Evolutionary conservation across 352 stramenopile species (phyloP), one percentile per base, ranked within the genome.

Genomic region (Phytopythium aichiense): DNA sequence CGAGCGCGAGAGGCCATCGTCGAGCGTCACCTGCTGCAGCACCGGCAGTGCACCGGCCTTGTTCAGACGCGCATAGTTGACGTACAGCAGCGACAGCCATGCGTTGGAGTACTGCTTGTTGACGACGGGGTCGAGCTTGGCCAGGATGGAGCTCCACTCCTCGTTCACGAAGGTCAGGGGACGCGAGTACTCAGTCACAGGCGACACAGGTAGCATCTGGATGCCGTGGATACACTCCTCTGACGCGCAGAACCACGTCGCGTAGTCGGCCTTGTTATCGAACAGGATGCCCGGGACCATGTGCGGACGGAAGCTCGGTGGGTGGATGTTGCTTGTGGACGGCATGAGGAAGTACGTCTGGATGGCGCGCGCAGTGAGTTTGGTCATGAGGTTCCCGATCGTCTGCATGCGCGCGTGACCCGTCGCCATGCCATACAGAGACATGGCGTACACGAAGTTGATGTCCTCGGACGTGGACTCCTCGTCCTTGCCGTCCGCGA

Each of bases 231-330:
- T 91, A 66, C 80, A 88, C 60, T 87, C 79, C 60, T 72, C 66
- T 11, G 87, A 77, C 6, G 63, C 66, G 38, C 71, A 87, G 71
- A 91, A 91, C 83, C 83, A 91, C 61, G 79, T 92, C 20, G 83
- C 71, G 60, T 92, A 92, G 70, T 92, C 81, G 15, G 77, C 72
- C 61, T 92, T 92, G 68, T 92, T 92, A 64, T 91, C 81, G 42
- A 92, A 92, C 42, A 88, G 71, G 52, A 91, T 92, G 18, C 83
- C 83, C 2, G 79, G 62, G 12, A 79, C 80, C 66, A 88, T 89
- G 52, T 76, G 76, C 4, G 69, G 50, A 1, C 75, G 69, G 56
- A 83, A 77, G 20, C 45, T 64, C 20, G 58, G 56, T 1, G 80
- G 80, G 55, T 92, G 80, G 42, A 88, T 76, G 12, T 52, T 74